phyloP scores from a whole-genome alignment of 805 yeast species.

The Saccharomycopsis vini region DNA sequence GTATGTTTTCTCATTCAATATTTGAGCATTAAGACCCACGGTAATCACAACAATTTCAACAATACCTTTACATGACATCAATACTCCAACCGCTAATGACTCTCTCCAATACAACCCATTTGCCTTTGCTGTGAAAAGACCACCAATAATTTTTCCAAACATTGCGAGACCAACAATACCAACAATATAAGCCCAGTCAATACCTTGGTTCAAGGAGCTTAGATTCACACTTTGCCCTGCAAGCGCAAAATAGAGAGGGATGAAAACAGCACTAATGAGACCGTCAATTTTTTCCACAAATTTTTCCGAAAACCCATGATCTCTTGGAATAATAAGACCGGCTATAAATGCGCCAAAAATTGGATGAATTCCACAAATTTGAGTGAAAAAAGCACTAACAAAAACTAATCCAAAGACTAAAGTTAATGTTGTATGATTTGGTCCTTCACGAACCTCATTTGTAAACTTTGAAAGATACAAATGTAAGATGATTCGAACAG shows the following conservation, averaged over 20 bases:
- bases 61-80: conserved; percentile 86
- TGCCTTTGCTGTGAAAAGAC: conserved; percentile 51
- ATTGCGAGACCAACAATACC: conserved; percentile 62
- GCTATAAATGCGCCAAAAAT: conserved; percentile 79
- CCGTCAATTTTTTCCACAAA: conserved; percentile 73
- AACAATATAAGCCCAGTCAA: conserved; percentile 70
- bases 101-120: conserved; percentile 66
- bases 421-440: conserved; percentile 50
- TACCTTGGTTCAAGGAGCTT: conserved; percentile 52
- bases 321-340: conserved; percentile 70
- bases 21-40: conserved; percentile 64
- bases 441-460: conserved; percentile 45
- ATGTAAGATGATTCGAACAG: conserved; percentile 42
- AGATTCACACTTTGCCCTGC: conserved; percentile 69
- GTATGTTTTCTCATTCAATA: conserved; percentile 53
- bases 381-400: conserved; percentile 67
- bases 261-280: conserved; percentile 57
- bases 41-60: conserved; percentile 75
- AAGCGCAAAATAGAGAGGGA: conserved; percentile 72
- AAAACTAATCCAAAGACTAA: conserved; percentile 52
- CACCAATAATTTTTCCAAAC: conserved; percentile 59
- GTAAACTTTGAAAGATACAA: conserved; percentile 37
- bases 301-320: conserved; percentile 59
- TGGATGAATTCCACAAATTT: conserved; percentile 78
- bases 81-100: conserved; percentile 63